Evolutionary conservation across 176 grass and related monocot species (phyloP).

Genomic region (Chrysopogon serrulatus): DNA sequence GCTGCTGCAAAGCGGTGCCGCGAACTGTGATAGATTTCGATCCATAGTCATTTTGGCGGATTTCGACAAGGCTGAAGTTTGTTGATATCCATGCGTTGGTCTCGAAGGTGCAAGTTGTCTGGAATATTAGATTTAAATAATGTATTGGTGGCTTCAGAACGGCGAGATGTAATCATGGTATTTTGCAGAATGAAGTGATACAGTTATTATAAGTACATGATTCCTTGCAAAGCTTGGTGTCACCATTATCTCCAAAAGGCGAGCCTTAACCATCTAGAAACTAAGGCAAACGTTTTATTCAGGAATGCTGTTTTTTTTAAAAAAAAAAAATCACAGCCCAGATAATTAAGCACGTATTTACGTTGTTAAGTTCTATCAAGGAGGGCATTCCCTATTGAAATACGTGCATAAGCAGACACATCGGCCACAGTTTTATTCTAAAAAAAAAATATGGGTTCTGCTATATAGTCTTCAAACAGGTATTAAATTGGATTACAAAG

Average conservation of each 20-base stretch:
- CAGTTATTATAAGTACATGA: not conserved
- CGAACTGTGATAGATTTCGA: slow-evolving; percentile 55
- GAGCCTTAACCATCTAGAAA: not conserved
- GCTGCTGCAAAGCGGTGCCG: slow-evolving; percentile 77
- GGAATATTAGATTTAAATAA: not conserved
- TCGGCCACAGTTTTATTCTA: not conserved
- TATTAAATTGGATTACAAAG: not conserved
- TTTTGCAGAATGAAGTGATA: not conserved
- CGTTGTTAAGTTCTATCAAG: not conserved
- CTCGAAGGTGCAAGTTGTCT: not conserved
- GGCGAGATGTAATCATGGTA: not conserved
- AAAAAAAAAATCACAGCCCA: too few relatives aligned
- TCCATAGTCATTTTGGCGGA: not conserved
- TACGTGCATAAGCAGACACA: not conserved
- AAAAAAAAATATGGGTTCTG: not conserved
- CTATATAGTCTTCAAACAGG: not conserved
- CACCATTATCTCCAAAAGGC: too few relatives aligned
- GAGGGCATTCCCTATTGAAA: not conserved
- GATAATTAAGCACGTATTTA: not conserved
- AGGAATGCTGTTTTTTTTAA: not conserved
- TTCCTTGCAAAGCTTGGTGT: not conserved
- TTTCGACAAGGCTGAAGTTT: not conserved
- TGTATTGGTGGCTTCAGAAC: not conserved
- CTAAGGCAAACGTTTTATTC: not conserved
- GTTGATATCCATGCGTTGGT: not conserved